Evolutionary conservation across 73 alveolate species (phyloP).

Genomic region (Effrenium voratum): DNA sequence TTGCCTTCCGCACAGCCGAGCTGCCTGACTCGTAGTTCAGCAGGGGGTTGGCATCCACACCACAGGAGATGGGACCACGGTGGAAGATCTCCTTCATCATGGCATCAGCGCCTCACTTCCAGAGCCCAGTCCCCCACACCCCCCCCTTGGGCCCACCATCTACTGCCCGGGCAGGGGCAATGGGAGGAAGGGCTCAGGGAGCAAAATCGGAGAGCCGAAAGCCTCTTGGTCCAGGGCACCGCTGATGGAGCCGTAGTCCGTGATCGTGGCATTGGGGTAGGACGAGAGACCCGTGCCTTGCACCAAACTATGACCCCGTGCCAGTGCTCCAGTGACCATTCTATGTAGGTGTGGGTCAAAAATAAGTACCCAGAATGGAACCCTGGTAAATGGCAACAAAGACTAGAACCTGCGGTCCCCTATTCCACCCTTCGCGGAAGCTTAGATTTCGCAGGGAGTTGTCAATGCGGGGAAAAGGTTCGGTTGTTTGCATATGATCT

Average conservation of each 20-base stretch:
- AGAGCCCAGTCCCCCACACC: neutral
- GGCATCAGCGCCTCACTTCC: conserved; percentile 93
- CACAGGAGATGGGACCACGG: conserved; percentile 97
- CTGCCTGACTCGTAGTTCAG: conserved; percentile 91
- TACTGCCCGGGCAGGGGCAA: neutral
- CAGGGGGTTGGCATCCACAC: conserved; percentile 95
- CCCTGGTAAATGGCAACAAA: too few relatives aligned
- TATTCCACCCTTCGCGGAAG: too few relatives aligned
- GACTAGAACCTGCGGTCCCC: too few relatives aligned
- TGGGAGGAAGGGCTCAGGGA: neutral
- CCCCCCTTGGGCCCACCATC: neutral
- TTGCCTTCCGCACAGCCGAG: neutral
- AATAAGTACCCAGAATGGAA: too few relatives aligned
- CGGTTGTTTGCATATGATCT: too few relatives aligned
- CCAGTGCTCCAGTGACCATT: too few relatives aligned
- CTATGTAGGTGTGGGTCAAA: too few relatives aligned
- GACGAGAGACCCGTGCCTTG: conserved; percentile 85
- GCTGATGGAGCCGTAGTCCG: conserved; percentile 95
- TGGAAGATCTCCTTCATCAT: conserved; percentile 96
- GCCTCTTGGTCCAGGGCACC: conserved; percentile 58
- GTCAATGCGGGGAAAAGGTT: too few relatives aligned
- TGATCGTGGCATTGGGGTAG: conserved; percentile 94
- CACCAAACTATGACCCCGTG: too few relatives aligned
- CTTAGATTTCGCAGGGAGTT: too few relatives aligned
- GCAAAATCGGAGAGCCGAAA: neutral